A percentile compares a stretch with the other conserved stretches of the same genome.
Conservation (phyloP, 2,329 filamentous ascomycete species). For the Epichloe brachyelytri region DNA sequence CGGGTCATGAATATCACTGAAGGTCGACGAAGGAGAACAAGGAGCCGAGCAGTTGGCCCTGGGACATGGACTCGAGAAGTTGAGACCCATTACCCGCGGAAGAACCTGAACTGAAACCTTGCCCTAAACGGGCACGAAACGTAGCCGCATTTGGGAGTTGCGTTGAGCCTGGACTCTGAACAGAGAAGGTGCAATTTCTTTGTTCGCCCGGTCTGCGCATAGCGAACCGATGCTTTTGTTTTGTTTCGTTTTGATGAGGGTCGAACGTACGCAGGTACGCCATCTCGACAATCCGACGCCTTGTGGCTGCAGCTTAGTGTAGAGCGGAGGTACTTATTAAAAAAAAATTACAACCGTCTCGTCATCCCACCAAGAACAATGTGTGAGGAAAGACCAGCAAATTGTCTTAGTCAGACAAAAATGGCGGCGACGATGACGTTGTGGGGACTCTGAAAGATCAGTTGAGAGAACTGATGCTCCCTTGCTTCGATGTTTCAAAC, state of each 20-base stretch:
- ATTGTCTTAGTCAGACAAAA: neutral
- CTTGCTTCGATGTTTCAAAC: constrained; percentile 4
- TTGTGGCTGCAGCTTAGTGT: neutral
- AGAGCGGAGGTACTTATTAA: neutral
- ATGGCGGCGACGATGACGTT: constrained; percentile 1
- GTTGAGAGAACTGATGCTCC: neutral
- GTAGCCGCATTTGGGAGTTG: neutral
- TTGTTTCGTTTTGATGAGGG: too few relatives aligned
- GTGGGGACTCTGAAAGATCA: neutral
- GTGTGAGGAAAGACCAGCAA: too few relatives aligned
- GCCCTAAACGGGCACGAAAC: neutral
- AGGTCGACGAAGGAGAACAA: neutral
- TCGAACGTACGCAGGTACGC: neutral
- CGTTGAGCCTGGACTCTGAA: neutral
- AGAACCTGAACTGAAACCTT: neutral
- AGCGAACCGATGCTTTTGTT: neutral
- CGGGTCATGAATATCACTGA: neutral
- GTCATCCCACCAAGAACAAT: neutral
- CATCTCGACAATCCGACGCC: neutral
- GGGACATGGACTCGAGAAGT: neutral
- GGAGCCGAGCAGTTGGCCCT: neutral
- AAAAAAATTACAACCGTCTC: neutral
- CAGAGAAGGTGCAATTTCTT: neutral
- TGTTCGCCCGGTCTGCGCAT: neutral
- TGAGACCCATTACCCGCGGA: neutral